These are phyloP conservation scores for Aspergillus sp. DNA, from an alignment of 2,329 filamentous ascomycete species.

Conservation along the genomic window DNA sequence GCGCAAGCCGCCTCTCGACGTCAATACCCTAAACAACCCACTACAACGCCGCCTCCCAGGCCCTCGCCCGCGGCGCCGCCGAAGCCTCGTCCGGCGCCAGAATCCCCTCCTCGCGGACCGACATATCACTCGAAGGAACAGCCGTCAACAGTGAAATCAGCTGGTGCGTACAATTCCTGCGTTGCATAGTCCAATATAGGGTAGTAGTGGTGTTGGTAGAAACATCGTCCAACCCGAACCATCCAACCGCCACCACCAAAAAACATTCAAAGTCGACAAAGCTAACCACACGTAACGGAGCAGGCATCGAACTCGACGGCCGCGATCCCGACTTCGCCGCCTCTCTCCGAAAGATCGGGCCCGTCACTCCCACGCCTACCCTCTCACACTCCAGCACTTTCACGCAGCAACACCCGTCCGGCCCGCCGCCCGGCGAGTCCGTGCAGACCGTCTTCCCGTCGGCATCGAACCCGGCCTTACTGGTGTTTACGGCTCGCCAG, in stretches of 20 bases:
- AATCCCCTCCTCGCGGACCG: conserved; percentile 21
- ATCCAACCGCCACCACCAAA: neutral
- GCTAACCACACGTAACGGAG: conserved; percentile 4
- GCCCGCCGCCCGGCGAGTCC: conserved; percentile 21
- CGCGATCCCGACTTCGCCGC: conserved; percentile 68
- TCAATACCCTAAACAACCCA: conserved; percentile 54
- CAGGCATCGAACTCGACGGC: conserved; percentile 59
- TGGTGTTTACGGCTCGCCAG: conserved; percentile 52
- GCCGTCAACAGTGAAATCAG: conserved; percentile 30
- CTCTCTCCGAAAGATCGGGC: conserved; percentile 68
- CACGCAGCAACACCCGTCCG: conserved; percentile 15
- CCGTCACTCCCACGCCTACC: conserved; percentile 57
- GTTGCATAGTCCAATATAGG: neutral
- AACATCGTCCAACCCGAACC: neutral
- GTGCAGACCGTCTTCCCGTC: conserved; percentile 36
- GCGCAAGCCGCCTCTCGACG: conserved; percentile 50
- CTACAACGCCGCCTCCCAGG: conserved; percentile 13
- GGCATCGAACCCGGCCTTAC: conserved; percentile 53
- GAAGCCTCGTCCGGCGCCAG: conserved; percentile 7
- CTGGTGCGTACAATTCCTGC: conserved; percentile 24
- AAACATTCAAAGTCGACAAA: neutral
- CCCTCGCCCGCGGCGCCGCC: conserved; percentile 19
- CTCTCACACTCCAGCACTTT: conserved; percentile 55
- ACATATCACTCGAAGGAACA: conserved; percentile 35
- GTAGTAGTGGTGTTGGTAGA: neutral